These are phyloP conservation scores for Narthecium ossifragum DNA, from an alignment of 106 monocot genomes.

Conservation along the genomic window DNA sequence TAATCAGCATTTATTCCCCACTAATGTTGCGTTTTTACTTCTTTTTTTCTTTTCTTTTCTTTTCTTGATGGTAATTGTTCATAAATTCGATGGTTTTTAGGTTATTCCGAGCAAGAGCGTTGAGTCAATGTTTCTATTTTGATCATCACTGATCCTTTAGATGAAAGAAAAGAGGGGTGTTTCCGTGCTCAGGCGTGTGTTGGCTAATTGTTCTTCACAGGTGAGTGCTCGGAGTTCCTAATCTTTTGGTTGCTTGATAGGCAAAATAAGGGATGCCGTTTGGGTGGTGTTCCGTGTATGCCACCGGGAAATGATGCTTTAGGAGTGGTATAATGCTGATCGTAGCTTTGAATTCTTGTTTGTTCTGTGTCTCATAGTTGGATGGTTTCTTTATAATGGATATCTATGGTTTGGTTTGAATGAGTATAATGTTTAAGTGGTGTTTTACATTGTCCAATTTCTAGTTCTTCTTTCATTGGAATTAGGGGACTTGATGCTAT, in stretches of 20 bases:
- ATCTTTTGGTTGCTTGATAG: neutral
- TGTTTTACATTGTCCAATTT: too few relatives aligned
- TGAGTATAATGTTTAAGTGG: too few relatives aligned
- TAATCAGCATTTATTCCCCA: too few relatives aligned
- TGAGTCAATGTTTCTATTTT: slow-evolving; percentile 2
- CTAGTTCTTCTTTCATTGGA: too few relatives aligned
- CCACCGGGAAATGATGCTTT: neutral
- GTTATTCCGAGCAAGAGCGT: too few relatives aligned
- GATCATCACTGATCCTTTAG: slow-evolving; percentile 5
- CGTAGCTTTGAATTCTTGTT: neutral
- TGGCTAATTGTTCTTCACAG: slow-evolving; percentile 63
- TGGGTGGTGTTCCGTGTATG: too few relatives aligned
- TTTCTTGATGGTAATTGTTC: too few relatives aligned
- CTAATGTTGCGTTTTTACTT: too few relatives aligned
- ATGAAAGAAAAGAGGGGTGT: slow-evolving; percentile 65
- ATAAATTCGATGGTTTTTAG: too few relatives aligned
- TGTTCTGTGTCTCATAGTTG: neutral
- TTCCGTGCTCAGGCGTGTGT: slow-evolving; percentile 42
- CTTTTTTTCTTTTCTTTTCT: too few relatives aligned
- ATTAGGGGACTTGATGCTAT: too few relatives aligned
- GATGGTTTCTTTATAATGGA: neutral
- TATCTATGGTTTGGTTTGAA: neutral
- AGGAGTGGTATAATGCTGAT: neutral
- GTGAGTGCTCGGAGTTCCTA: slow-evolving; percentile 16
- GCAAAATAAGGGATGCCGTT: too few relatives aligned